These are phyloP conservation scores for Citrus hindsii DNA, from an alignment of 345 rosid genomes.

Conservation along the genomic window DNA sequence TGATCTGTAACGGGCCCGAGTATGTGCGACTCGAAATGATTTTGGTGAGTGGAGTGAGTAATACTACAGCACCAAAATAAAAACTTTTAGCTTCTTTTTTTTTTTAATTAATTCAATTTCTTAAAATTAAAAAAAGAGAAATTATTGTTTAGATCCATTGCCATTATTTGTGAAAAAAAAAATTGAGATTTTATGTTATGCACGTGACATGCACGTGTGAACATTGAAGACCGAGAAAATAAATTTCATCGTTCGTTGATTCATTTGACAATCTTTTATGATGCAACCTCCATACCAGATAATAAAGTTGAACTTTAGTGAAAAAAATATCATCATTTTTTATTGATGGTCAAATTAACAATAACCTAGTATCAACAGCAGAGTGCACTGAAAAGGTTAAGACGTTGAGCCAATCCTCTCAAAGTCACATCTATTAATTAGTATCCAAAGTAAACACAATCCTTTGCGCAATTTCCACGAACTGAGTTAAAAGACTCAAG, in stretches of 20 bases:
- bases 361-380: background rate
- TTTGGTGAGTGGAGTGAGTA: background rate
- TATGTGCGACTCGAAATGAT: slow-evolving; percentile 10
- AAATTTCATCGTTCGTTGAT: no score
- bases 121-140: no score
- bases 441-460: background rate
- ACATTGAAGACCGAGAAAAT: no score
- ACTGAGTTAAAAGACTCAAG: background rate
- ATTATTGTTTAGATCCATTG: no score
- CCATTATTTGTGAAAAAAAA: no score
- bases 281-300: background rate
- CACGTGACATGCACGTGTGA: no score
- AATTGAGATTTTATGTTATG: no score
- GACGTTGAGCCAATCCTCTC: no score
- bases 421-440: background rate
- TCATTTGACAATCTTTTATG: no score
- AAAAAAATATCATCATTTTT: background rate
- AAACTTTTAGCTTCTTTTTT: no score
- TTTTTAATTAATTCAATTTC: no score
- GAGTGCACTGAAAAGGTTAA: background rate
- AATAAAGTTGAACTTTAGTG: background rate
- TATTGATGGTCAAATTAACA: background rate
- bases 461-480: background rate
- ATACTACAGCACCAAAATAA: background rate
- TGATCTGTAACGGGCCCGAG: slow-evolving; percentile 21